Conservation (phyloP, 1,284 basidiomycete species). For the Ustilago trichophora region DNA sequence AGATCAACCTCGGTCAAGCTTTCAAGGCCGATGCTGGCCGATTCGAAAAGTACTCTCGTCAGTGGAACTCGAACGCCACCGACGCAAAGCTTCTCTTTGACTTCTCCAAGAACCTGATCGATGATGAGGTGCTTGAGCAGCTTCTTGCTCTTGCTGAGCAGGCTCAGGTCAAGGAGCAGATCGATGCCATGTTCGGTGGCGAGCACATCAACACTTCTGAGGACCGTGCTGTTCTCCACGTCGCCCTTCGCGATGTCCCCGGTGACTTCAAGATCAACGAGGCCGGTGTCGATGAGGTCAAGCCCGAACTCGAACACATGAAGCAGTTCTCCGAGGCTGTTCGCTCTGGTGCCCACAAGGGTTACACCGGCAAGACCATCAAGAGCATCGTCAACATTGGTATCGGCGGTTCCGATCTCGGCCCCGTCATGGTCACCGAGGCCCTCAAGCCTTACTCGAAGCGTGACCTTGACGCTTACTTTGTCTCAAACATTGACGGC, state of each 20-base stretch:
- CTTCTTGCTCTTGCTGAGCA: slow-evolving; percentile 85
- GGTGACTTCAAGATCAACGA: slow-evolving; percentile 75
- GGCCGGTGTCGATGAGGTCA: slow-evolving; percentile 82
- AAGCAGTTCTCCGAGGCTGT: slow-evolving; percentile 86
- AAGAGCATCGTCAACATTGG: slow-evolving; percentile 97
- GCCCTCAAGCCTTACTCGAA: slow-evolving; percentile 92
- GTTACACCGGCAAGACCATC: slow-evolving; percentile 95
- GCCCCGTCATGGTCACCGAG: slow-evolving; percentile 98
- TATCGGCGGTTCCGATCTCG: slow-evolving; percentile 96
- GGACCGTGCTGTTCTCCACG: slow-evolving; percentile 92
- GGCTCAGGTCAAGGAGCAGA: slow-evolving; percentile 82
- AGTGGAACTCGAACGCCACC: slow-evolving; percentile 74
- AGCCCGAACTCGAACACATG: slow-evolving; percentile 87
- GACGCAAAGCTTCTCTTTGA: slow-evolving; percentile 87
- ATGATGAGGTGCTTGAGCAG: slow-evolving; percentile 76
- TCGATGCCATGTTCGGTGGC: slow-evolving; percentile 93
- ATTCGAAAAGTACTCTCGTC: slow-evolving; percentile 83
- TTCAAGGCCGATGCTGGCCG: slow-evolving; percentile 87
- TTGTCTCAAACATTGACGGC: slow-evolving; percentile 98
- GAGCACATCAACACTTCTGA: slow-evolving; percentile 99
- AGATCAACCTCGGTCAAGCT: slow-evolving; percentile 86
- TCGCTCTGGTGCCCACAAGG: slow-evolving; percentile 88
- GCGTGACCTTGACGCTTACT: slow-evolving; percentile 85
- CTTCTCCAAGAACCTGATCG: slow-evolving; percentile 96
- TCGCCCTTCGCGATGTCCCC: slow-evolving; percentile 89